These are phyloP conservation scores for Mycena belliarum DNA, from an alignment of 768 basidiomycete genomes.

Conservation along the genomic window DNA sequence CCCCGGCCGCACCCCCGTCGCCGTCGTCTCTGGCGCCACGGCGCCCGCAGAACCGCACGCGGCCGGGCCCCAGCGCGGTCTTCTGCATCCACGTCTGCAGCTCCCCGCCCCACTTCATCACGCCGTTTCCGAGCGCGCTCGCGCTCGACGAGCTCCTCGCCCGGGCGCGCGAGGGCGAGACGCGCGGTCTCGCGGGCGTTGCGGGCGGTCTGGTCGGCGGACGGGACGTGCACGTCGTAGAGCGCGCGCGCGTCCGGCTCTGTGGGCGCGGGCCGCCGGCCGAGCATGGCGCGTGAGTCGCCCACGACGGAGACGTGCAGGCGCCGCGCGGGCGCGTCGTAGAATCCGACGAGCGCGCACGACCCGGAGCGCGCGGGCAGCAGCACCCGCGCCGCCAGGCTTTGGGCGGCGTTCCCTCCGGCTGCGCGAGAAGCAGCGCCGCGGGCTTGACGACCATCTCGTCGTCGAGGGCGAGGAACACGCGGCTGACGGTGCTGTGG, in stretches of 20 bases:
- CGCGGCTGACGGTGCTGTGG: conserved; percentile 36
- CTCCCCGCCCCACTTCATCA: conserved; percentile 44
- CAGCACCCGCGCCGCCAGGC: conserved; percentile 31
- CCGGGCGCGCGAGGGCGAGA: conserved; percentile 39
- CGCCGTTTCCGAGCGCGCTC: conserved; percentile 49
- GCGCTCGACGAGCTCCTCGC: conserved; percentile 36
- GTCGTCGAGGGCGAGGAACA: conserved; percentile 42
- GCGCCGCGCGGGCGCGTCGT: conserved; percentile 38
- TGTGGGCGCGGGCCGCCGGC: conserved; percentile 32
- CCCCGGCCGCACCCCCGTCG: conserved; percentile 41
- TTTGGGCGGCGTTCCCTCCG: conserved; percentile 16
- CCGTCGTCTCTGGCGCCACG: conserved; percentile 56
- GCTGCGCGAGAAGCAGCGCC: conserved; percentile 26
- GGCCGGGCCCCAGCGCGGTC: conserved; percentile 35
- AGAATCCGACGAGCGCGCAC: conserved; percentile 47
- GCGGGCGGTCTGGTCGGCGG: conserved; percentile 40
- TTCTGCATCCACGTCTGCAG: conserved; percentile 35
- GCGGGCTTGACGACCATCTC: conserved; percentile 39
- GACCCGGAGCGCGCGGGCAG: conserved; percentile 39
- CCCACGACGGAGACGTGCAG: conserved; percentile 48
- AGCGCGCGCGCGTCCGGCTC: conserved; percentile 25
- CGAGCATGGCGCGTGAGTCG: conserved; percentile 51
- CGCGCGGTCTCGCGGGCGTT: conserved; percentile 42
- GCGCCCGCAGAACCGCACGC: conserved; percentile 38
- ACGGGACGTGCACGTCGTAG: conserved; percentile 44